A percentile compares a stretch with the other conserved stretches of the same genome.
phyloP scores from a whole-genome alignment of 2,329 filamentous ascomycete genomes.

The Cadophora gregata region DNA sequence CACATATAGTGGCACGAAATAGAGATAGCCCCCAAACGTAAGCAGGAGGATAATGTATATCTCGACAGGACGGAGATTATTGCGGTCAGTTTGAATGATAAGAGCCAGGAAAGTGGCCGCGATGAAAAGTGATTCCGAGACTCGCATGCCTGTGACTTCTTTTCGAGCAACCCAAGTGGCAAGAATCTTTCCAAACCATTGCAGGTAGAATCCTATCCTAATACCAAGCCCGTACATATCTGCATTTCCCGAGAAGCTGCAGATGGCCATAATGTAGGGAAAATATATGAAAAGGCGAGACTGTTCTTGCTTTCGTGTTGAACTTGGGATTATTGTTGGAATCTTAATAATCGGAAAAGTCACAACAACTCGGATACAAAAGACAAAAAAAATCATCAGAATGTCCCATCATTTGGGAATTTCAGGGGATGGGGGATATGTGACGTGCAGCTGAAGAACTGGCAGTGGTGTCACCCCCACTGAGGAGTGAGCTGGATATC shows the following conservation, averaged over 20 bases:
- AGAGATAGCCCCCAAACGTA: constrained; percentile 27
- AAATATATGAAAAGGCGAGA: neutral
- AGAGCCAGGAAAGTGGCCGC: constrained; percentile 27
- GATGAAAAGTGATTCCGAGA: constrained; percentile 28
- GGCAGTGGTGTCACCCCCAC: neutral
- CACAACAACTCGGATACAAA: neutral
- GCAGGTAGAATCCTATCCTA: constrained; percentile 31
- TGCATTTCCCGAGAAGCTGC: constrained; percentile 39
- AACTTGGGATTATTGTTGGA: too few relatives aligned
- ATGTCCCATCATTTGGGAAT: neutral
- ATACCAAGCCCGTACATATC: constrained; percentile 38
- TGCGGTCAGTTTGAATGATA: constrained; percentile 19
- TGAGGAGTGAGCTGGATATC: neutral
- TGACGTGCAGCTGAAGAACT: neutral
- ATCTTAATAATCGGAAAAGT: too few relatives aligned
- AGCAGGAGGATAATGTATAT: constrained; percentile 31
- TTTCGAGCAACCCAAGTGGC: constrained; percentile 26
- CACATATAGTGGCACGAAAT: constrained; percentile 27
- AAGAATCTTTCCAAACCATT: constrained; percentile 31
- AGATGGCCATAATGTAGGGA: constrained; percentile 7
- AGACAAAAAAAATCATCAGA: neutral
- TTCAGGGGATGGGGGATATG: neutral
- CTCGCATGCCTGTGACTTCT: constrained; percentile 22
- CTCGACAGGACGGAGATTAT: constrained; percentile 25
- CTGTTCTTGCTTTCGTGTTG: neutral